phyloP scores from a whole-genome alignment of 2,329 filamentous ascomycete species.

The Pleochaeta shiraiana region DNA sequence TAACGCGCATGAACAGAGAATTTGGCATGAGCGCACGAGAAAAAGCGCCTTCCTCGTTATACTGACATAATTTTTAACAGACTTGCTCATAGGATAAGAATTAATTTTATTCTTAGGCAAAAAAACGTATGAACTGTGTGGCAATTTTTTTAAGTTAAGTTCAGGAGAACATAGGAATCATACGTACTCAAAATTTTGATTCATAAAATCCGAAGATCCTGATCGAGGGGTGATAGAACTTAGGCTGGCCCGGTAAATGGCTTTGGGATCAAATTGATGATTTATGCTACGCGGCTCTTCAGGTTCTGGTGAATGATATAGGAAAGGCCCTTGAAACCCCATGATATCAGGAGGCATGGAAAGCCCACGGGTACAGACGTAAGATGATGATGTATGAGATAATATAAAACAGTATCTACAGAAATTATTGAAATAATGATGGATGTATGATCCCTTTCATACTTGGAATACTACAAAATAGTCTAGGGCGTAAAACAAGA shows the following conservation, averaged over 20 bases:
- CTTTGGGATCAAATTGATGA: slow-evolving; percentile 64
- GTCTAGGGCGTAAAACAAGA: too few relatives aligned
- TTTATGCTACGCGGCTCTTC: slow-evolving; percentile 30
- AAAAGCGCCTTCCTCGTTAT: slow-evolving; percentile 48
- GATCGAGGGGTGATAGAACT: slow-evolving; percentile 37
- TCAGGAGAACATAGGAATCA: slow-evolving; percentile 6
- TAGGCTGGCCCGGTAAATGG: slow-evolving; percentile 60
- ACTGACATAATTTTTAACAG: slow-evolving; percentile 49
- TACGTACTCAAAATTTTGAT: slow-evolving; percentile 65
- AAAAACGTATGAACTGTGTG: slow-evolving; percentile 30
- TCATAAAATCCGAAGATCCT: slow-evolving; percentile 63
- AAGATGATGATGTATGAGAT: too few relatives aligned
- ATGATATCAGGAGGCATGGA: too few relatives aligned
- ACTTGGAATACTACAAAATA: too few relatives aligned
- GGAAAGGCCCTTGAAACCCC: slow-evolving; percentile 40
- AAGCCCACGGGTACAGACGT: too few relatives aligned
- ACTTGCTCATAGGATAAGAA: slow-evolving; percentile 43
- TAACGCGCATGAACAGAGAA: slow-evolving; percentile 47
- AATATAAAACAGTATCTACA: too few relatives aligned
- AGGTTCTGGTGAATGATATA: slow-evolving; percentile 35
- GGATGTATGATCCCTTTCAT: too few relatives aligned
- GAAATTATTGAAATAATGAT: too few relatives aligned
- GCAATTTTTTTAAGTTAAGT: not conserved
- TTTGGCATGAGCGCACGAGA: slow-evolving; percentile 38
- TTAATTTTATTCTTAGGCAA: slow-evolving; percentile 37